Conservation (phyloP, 2,329 filamentous ascomycete genomes). For the Raffaelea ambrosiae region DNA sequence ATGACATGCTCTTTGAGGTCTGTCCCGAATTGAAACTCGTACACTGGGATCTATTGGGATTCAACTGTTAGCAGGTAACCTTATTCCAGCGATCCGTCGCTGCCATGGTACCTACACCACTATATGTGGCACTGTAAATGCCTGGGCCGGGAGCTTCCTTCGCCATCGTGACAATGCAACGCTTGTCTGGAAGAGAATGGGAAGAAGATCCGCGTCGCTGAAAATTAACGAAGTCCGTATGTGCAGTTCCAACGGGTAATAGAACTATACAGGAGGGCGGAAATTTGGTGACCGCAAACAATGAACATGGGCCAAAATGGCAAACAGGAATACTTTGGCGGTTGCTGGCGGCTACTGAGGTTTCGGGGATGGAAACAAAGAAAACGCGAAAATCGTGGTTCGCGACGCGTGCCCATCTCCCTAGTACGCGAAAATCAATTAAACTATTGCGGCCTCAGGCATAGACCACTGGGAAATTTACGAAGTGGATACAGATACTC, state of each 20-base stretch:
- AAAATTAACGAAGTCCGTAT: no score
- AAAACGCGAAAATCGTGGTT: background rate
- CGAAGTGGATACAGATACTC: no score
- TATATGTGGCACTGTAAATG: slow-evolving; percentile 62
- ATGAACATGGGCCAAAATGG: background rate
- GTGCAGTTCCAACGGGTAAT: background rate
- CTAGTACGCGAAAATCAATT: background rate
- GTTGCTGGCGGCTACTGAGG: no score
- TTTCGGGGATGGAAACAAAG: background rate
- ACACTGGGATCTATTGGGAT: slow-evolving; percentile 94
- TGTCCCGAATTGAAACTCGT: slow-evolving; percentile 78
- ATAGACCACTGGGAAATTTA: background rate
- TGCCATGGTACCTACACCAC: slow-evolving; percentile 44
- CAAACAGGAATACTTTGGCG: no score
- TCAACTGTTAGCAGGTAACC: slow-evolving; percentile 2
- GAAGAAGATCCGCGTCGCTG: background rate
- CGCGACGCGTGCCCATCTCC: background rate
- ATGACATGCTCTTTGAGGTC: slow-evolving; percentile 85
- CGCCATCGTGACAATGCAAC: slow-evolving; percentile 31
- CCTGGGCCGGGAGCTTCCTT: slow-evolving; percentile 34
- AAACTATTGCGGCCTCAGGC: background rate
- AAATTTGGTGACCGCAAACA: background rate
- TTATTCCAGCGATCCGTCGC: background rate
- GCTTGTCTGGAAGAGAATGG: background rate
- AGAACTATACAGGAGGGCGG: background rate